Evolutionary conservation across 495 filamentous ascomycete species (phyloP).

Genomic region (Saxispiralis lemnorum): DNA sequence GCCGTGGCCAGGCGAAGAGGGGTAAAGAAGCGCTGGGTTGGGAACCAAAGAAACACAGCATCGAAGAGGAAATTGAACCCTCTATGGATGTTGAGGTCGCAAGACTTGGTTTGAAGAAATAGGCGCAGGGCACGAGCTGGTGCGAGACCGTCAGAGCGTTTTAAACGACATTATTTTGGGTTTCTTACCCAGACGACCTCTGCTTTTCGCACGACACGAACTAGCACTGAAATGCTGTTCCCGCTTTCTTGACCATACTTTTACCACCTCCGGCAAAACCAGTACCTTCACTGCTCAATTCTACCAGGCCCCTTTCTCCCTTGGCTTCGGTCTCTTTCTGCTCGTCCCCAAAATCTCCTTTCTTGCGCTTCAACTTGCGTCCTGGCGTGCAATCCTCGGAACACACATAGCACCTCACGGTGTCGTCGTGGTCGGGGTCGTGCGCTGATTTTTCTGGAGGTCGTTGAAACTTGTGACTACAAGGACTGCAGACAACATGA

Average conservation of each 20-base stretch:
- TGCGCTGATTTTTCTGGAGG: constrained; percentile 43
- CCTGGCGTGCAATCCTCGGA: constrained; percentile 50
- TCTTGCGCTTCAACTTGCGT: constrained; percentile 16
- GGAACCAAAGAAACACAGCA: constrained; percentile 31
- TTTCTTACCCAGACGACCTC: too few relatives aligned
- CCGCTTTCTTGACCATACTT: constrained; percentile 61
- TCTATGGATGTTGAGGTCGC: constrained; percentile 30
- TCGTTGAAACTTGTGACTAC: constrained; percentile 74
- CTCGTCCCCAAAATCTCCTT: constrained; percentile 29
- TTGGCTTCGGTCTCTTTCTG: constrained; percentile 35
- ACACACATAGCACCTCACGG: constrained; percentile 66
- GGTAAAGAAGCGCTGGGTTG: constrained; percentile 45
- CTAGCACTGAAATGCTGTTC: constrained; percentile 74
- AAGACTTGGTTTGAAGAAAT: constrained; percentile 18
- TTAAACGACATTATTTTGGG: too few relatives aligned
- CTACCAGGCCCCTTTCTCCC: constrained; percentile 56
- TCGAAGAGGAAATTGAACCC: constrained; percentile 35
- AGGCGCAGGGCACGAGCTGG: too few relatives aligned
- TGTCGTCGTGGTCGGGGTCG: constrained; percentile 29
- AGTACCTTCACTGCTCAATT: constrained; percentile 75
- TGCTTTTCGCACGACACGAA: too few relatives aligned
- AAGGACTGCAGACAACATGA: constrained; percentile 80
- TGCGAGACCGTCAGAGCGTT: too few relatives aligned
- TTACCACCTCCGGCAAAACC: constrained; percentile 78
- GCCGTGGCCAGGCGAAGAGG: constrained; percentile 35